A percentile compares a stretch with the other conserved stretches of the same genome.
These are phyloP conservation scores for Aspergillus versicolor DNA, from an alignment of 2,329 filamentous ascomycete genomes.

Conservation along the genomic window DNA sequence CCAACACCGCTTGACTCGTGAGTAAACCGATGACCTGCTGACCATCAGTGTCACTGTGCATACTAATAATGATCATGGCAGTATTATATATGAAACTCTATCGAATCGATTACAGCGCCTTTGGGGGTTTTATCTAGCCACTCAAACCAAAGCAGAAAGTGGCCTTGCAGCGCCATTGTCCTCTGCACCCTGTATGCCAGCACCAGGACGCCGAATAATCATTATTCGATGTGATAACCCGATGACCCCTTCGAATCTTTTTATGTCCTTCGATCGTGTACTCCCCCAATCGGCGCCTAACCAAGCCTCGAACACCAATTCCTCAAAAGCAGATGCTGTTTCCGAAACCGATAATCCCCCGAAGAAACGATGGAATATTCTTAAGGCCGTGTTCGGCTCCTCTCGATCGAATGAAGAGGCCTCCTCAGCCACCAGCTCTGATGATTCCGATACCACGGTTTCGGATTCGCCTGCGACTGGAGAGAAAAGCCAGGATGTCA, in stretches of 20 bases:
- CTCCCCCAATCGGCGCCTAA: constrained; percentile 39
- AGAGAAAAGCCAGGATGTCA: constrained; percentile 30
- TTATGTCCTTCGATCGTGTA: constrained; percentile 65
- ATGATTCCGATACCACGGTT: constrained; percentile 32
- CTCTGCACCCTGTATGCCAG: constrained; percentile 78
- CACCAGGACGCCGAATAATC: constrained; percentile 79
- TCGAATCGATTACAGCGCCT: constrained; percentile 66
- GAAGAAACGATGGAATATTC: constrained; percentile 52
- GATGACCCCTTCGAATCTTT: constrained; percentile 52
- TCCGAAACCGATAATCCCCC: constrained; percentile 24
- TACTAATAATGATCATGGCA: constrained; percentile 35
- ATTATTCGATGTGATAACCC: constrained; percentile 80
- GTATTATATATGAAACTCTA: constrained; percentile 67
- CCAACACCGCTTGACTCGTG: constrained; percentile 66
- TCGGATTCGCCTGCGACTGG: constrained; percentile 26
- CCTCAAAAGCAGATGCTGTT: constrained; percentile 22
- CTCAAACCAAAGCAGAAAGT: constrained; percentile 66
- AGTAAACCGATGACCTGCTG: constrained; percentile 37
- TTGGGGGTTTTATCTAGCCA: constrained; percentile 78
- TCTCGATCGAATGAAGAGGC: constrained; percentile 46
- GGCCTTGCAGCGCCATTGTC: constrained; percentile 62
- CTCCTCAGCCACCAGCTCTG: constrained; percentile 39
- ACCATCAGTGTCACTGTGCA: background rate
- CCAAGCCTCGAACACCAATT: constrained; percentile 37
- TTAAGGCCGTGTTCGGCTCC: constrained; percentile 51